Evolutionary conservation across 2,329 filamentous ascomycete genomes (phyloP).

Genomic region (Ophiostoma australiae): DNA sequence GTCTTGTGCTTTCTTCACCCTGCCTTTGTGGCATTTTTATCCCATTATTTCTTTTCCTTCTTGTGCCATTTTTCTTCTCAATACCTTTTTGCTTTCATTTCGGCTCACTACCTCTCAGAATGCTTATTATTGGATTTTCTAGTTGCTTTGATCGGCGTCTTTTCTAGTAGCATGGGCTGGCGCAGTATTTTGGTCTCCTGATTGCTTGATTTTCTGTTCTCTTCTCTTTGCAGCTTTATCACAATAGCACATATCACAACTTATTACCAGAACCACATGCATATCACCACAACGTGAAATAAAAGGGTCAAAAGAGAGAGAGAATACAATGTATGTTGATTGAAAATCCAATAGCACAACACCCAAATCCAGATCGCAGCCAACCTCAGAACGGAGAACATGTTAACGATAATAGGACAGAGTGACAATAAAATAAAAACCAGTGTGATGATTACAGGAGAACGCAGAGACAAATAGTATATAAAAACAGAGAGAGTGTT

Average conservation of each 20-base stretch:
- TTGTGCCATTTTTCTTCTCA: not conserved
- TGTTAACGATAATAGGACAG: not conserved
- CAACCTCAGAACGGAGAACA: conserved; percentile 4
- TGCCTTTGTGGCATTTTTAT: not conserved
- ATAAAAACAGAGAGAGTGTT: not conserved
- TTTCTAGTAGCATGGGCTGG: not conserved
- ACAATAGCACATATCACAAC: not conserved
- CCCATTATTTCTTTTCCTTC: not conserved
- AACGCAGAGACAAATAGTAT: not conserved
- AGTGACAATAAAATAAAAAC: not conserved
- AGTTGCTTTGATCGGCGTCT: not conserved
- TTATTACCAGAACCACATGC: not conserved
- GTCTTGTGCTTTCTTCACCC: not conserved
- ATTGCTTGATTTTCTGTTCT: not conserved
- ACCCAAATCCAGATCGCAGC: not conserved
- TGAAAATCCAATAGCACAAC: not conserved
- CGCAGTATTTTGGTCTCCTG: not conserved
- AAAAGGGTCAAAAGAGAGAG: not conserved
- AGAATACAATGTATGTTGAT: not conserved
- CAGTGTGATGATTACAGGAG: not conserved
- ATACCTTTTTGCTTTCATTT: not conserved
- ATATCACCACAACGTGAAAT: not conserved
- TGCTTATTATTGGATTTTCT: not conserved
- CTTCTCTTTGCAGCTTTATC: not conserved
- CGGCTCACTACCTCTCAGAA: not conserved